A percentile compares a stretch with the other conserved stretches of the same genome.
phyloP scores from a whole-genome alignment of 306 rosid genomes.

The Trifolium dubium region DNA sequence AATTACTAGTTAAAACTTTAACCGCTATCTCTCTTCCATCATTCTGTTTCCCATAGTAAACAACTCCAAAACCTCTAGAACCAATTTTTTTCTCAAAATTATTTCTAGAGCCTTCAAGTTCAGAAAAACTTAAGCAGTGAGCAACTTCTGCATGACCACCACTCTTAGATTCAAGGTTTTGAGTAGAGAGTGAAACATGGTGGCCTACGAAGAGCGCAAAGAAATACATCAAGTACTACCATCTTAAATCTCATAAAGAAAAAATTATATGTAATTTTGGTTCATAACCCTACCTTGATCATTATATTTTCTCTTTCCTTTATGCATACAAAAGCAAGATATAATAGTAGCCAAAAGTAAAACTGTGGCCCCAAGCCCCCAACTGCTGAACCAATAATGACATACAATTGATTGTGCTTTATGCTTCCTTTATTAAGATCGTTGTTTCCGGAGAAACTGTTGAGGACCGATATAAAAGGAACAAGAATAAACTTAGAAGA shows the following conservation, averaged over 20 bases:
- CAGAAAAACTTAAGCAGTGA: conserved; percentile 69
- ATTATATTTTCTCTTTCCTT: conserved; percentile 53
- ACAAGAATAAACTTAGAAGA: background rate
- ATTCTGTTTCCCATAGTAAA: conserved; percentile 73
- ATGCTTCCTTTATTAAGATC: conserved; percentile 66
- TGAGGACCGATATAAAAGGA: conserved; percentile 36
- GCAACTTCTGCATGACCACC: conserved; percentile 80
- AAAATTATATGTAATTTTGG: conserved; percentile 19
- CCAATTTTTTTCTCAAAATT: conserved; percentile 88
- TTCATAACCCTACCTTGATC: conserved; percentile 59
- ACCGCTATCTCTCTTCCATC: conserved; percentile 95
- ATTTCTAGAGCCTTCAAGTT: conserved; percentile 74
- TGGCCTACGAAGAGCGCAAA: conserved; percentile 50
- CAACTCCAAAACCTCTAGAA: conserved; percentile 95
- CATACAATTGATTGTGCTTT: conserved; percentile 50
- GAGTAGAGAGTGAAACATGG: conserved; percentile 51
- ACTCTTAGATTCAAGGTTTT: conserved; percentile 51
- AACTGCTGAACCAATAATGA: conserved; percentile 72
- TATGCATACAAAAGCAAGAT: conserved; percentile 63
- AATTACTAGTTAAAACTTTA: conserved; percentile 76
- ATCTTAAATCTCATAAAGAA: conserved; percentile 36
- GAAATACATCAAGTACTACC: conserved; percentile 34
- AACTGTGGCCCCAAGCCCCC: conserved; percentile 85
- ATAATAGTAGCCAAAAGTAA: conserved; percentile 69
- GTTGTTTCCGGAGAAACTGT: conserved; percentile 77